Base-by-base conservation (phyloP, 2,329 filamentous ascomycete species). In the Lachnellula cervina region DNA sequence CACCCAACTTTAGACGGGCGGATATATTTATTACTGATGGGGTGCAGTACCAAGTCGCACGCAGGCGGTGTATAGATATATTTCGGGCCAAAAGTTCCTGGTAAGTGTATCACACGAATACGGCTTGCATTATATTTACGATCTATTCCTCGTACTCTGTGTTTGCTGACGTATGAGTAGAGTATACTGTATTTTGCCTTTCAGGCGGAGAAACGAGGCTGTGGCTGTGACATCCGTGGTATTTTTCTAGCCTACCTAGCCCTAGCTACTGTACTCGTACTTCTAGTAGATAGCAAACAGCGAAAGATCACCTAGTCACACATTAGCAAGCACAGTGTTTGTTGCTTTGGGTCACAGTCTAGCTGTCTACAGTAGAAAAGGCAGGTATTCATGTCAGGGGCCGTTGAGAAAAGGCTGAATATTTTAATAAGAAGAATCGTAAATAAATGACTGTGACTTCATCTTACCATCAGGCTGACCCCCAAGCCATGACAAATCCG, bases 101-200 rank as follows among this genome's bases (percentile, higher is more conserved):
- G 45, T 28, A 34, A 23, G 13, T 16, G 19, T 32, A 25, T 14
- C 19, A n/a, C n/a, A 48, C 45, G 28, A 32, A 32, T 32, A 32
- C 28, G 2, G 28, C 9, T 32, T 32, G 28, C 28, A 32, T 11
- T 32, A 28, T 28, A 7, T 8, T 28, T 28, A 32, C 9, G 28
- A 32, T 32, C 28, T 32, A 13, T 32, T 32, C 9, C 28, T 32
- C 16, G 19, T 48, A 25, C 23, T 48, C 11, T 46, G 35, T 34
- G 25, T 5, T 50, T 53, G 54, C 59, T 59, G 59, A 59, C 56
- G 51, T 57, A 54, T n/a, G n/a, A n/a, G n/a, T n/a, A n/a, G n/a
- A n/a, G n/a, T n/a, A n/a, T n/a, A n/a, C n/a, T n/a, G n/a, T 45
- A 14, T 50, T 49, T 59, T 44, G 52, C 52, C 52, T 28, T 49